Conservation (phyloP, 2,329 filamentous ascomycete genomes). For the Pseudocercospora macadamiae region DNA sequence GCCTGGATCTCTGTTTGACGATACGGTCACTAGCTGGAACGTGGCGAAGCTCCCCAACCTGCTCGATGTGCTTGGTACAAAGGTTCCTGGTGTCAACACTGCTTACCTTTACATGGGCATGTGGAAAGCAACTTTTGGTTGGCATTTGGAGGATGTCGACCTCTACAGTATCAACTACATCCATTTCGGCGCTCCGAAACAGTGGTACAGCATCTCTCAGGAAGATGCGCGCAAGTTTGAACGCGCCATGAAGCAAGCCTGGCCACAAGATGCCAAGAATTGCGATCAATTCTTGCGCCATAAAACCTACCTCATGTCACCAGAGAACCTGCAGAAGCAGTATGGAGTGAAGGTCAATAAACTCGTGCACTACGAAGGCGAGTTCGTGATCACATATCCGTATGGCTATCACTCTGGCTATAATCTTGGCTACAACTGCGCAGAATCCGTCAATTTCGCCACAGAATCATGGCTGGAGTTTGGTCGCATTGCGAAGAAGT, state of each 20-base stretch:
- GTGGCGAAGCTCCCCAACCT: slow-evolving; percentile 92
- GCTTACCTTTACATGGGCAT: slow-evolving; percentile 97
- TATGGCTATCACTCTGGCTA: slow-evolving; percentile 99
- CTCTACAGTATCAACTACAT: slow-evolving; percentile 99
- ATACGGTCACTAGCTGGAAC: slow-evolving; percentile 84
- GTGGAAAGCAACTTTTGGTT: slow-evolving; percentile 99
- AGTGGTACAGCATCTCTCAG: slow-evolving; percentile 99
- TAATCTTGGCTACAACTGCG: slow-evolving; percentile 97
- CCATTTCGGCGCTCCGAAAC: slow-evolving; percentile 96
- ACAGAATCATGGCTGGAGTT: slow-evolving; percentile 94
- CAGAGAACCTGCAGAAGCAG: slow-evolving; percentile 79
- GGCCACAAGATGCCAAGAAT: slow-evolving; percentile 92
- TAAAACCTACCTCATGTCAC: slow-evolving; percentile 96
- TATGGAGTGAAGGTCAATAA: slow-evolving; percentile 97
- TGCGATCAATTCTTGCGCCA: slow-evolving; percentile 96
- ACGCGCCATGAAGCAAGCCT: slow-evolving; percentile 89
- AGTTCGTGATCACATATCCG: slow-evolving; percentile 97
- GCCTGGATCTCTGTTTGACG: slow-evolving; percentile 91
- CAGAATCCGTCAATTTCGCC: slow-evolving; percentile 97
- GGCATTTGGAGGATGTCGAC: slow-evolving; percentile 98
- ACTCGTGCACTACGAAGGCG: slow-evolving; percentile 90
- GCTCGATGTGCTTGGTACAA: slow-evolving; percentile 89
- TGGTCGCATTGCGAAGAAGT: slow-evolving; percentile 94
- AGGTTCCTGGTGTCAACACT: slow-evolving; percentile 96
- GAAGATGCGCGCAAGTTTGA: slow-evolving; percentile 92